A percentile compares a stretch with the other conserved stretches of the same genome.
Evolutionary conservation across 2,329 filamentous ascomycete genomes (phyloP).

Genomic region (Proliferodiscus dingleyae): DNA sequence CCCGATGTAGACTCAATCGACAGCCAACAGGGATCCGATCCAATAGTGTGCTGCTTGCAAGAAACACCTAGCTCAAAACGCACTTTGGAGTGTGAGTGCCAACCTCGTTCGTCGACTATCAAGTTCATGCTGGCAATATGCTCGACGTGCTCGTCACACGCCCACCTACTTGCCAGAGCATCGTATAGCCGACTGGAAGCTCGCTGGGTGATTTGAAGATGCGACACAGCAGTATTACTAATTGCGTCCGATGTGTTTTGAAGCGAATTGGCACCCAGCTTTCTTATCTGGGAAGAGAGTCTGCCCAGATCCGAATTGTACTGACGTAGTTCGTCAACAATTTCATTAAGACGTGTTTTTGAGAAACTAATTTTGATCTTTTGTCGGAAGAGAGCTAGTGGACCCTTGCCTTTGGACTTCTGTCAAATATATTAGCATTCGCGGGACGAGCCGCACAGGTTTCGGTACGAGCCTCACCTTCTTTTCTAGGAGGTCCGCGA

Average conservation of each 20-base stretch:
- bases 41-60: too few relatives aligned
- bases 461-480: too few relatives aligned
- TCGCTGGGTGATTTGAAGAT: background rate
- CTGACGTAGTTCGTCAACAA: background rate
- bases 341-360: conserved; percentile 1
- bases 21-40: conserved; percentile 1
- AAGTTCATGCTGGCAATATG: conserved; percentile 4
- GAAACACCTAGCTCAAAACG: background rate
- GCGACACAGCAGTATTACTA: background rate
- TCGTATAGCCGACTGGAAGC: conserved; percentile 4
- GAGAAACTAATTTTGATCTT: conserved; percentile 7
- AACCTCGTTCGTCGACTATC: conserved; percentile 1
- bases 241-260: background rate
- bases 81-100: conserved; percentile 1
- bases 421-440: background rate
- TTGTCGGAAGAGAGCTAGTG: conserved; percentile 1
- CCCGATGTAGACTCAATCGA: conserved; percentile 2
- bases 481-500: too few relatives aligned
- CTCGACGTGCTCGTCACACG: conserved; percentile 1
- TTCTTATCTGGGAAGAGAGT: background rate
- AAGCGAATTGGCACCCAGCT: background rate
- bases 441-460: too few relatives aligned
- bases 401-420: conserved; percentile 2
- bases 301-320: conserved; percentile 1
- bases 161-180: background rate